These are phyloP conservation scores for Trifolium dubium DNA, from an alignment of 306 rosid species.

Conservation along the genomic window DNA sequence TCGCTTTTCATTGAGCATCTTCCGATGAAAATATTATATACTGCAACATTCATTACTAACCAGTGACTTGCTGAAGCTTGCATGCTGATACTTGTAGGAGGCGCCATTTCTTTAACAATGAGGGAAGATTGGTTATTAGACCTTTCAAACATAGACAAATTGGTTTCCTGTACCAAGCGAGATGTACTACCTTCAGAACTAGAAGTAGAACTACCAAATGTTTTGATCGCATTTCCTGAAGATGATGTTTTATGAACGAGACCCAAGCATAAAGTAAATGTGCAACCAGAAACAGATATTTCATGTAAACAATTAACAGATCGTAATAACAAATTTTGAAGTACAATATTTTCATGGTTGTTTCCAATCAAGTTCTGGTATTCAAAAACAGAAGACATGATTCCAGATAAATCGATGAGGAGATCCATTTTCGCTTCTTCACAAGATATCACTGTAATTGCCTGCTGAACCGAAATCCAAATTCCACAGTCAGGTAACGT, in stretches of 20 bases:
- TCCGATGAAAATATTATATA: constrained; percentile 62
- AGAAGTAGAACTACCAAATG: constrained; percentile 39
- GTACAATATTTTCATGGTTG: constrained; percentile 50
- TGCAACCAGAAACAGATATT: constrained; percentile 66
- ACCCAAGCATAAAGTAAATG: constrained; percentile 45
- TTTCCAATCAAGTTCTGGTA: constrained; percentile 52
- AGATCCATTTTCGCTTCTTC: constrained; percentile 67
- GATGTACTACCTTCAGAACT: constrained; percentile 50
- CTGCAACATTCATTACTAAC: constrained; percentile 58
- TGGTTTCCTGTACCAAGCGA: constrained; percentile 43
- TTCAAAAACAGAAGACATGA: constrained; percentile 56
- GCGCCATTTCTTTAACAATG: constrained; percentile 43
- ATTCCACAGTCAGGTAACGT: constrained; percentile 73
- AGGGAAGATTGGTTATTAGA: constrained; percentile 45
- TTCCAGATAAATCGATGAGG: constrained; percentile 54
- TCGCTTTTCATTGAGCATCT: constrained; percentile 64
- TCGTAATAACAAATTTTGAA: constrained; percentile 49
- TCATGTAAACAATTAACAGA: constrained; percentile 67
- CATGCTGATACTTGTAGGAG: constrained; percentile 44
- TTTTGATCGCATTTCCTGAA: constrained; percentile 47
- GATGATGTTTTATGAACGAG: constrained; percentile 48
- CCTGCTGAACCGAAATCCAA: constrained; percentile 66
- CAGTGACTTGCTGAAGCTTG: constrained; percentile 50
- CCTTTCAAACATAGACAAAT: constrained; percentile 49
- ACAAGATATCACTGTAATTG: constrained; percentile 55